phyloP scores from a whole-genome alignment of 139 green algal genomes.

The Microglena sp. region DNA sequence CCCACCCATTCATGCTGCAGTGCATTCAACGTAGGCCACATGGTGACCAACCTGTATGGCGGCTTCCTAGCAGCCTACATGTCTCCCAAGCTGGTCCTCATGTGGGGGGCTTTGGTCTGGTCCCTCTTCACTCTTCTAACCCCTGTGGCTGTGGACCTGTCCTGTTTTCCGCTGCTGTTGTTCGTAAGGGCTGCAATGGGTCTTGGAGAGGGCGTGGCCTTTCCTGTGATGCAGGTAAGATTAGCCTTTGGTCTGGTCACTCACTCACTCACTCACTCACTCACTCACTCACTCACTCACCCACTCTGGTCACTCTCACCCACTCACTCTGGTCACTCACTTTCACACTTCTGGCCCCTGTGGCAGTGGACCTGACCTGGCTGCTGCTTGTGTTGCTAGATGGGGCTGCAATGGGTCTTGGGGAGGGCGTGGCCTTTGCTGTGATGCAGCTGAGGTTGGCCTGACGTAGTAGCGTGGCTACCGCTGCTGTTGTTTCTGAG shows the following conservation, averaged over 20 bases:
- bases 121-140: constrained; percentile 65
- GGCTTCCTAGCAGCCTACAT: constrained; percentile 39
- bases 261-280: neutral
- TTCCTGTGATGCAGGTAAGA: constrained; percentile 54
- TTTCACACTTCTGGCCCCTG: constrained; percentile 71
- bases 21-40: constrained; percentile 65
- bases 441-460: neutral
- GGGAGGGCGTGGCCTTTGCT: neutral
- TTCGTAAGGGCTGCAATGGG: constrained; percentile 50
- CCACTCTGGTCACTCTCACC: no score
- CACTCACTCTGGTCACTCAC: no score
- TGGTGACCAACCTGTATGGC: constrained; percentile 55
- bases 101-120: constrained; percentile 60
- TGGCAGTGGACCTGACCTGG: constrained; percentile 24
- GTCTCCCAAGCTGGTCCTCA: constrained; percentile 52
- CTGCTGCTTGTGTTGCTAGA: constrained; percentile 30
- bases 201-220: constrained; percentile 69
- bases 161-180: constrained; percentile 25
- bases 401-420: constrained; percentile 47
- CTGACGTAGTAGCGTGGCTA: neutral
- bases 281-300: no score
- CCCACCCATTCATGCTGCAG: no score
- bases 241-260: neutral
- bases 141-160: constrained; percentile 36
- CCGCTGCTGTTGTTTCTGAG: constrained; percentile 28